Percentiles rank a stretch among this genome's conserved stretches.
phyloP scores from a whole-genome alignment of 164 flowering plant species.

The Hamamelis virginiana region DNA sequence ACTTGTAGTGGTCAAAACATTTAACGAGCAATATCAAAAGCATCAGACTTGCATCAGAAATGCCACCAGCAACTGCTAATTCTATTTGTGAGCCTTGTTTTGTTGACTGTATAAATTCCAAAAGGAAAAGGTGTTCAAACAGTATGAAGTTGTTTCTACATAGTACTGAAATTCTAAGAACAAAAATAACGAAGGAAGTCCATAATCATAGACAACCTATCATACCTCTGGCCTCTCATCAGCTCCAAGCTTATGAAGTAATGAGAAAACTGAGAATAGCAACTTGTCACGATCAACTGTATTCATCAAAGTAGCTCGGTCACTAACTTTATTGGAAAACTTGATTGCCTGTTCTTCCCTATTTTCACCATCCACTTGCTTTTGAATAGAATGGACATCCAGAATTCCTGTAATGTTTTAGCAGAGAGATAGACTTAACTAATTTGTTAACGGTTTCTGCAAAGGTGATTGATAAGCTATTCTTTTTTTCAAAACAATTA shows the following conservation, averaged over 20 bases:
- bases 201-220: slow-evolving; percentile 1
- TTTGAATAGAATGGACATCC: slow-evolving; percentile 26
- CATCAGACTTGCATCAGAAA: not conserved
- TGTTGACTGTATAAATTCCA: too few relatives aligned
- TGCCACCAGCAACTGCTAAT: not conserved
- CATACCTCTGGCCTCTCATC: slow-evolving; percentile 98
- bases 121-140: not conserved
- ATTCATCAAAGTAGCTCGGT: slow-evolving; percentile 29
- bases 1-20: too few relatives aligned
- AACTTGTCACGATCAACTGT: slow-evolving; percentile 53
- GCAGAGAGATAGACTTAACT: slow-evolving; percentile 2
- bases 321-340: slow-evolving; percentile 18
- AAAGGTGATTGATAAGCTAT: slow-evolving; percentile 3
- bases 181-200: slow-evolving; percentile 1
- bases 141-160: not conserved
- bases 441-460: not conserved
- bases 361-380: slow-evolving; percentile 29
- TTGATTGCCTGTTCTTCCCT: slow-evolving; percentile 23
- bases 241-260: slow-evolving; percentile 85
- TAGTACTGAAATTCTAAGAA: not conserved
- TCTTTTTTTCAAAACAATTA: not conserved
- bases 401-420: slow-evolving; percentile 26
- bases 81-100: too few relatives aligned
- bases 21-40: not conserved
- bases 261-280: slow-evolving; percentile 76